A percentile compares a stretch with the other conserved stretches of the same genome.
Evolutionary conservation across 2,329 filamentous ascomycete species (phyloP).

Genomic region (Ceratocystis huliohia): DNA sequence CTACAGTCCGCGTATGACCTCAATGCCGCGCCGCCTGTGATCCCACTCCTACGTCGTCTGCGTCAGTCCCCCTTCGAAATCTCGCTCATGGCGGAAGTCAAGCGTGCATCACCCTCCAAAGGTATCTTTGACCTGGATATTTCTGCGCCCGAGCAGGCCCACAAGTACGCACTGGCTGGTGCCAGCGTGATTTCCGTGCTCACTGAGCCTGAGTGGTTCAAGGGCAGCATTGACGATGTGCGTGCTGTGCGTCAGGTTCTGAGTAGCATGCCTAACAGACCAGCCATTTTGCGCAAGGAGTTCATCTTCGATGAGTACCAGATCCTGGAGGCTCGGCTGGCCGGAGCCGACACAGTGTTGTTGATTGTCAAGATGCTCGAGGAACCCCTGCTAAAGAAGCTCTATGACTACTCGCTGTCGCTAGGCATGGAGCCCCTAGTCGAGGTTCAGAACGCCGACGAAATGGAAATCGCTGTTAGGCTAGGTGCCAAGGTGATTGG

Average conservation of each 20-base stretch:
- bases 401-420: constrained; percentile 80
- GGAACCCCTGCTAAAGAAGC: constrained; percentile 49
- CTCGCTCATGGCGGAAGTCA: constrained; percentile 95
- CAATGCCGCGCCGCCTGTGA: constrained; percentile 68
- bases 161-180: constrained; percentile 81
- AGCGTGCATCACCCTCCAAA: constrained; percentile 91
- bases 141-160: constrained; percentile 79
- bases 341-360: constrained; percentile 86
- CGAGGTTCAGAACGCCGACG: constrained; percentile 86
- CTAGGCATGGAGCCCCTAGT: constrained; percentile 96
- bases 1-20: constrained; percentile 78
- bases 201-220: constrained; percentile 98
- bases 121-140: constrained; percentile 81
- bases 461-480: constrained; percentile 78
- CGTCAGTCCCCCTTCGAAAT: constrained; percentile 74
- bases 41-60: constrained; percentile 67
- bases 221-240: constrained; percentile 90
- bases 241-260: constrained; percentile 75
- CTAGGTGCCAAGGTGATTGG: constrained; percentile 86
- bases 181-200: constrained; percentile 97
- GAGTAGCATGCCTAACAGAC: constrained; percentile 82
- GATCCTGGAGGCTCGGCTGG: constrained; percentile 83
- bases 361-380: constrained; percentile 96
- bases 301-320: constrained; percentile 98
- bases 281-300: constrained; percentile 85